Base-by-base conservation (phyloP, 1,139 yeast species). In the Hansenula sp. region DNA sequence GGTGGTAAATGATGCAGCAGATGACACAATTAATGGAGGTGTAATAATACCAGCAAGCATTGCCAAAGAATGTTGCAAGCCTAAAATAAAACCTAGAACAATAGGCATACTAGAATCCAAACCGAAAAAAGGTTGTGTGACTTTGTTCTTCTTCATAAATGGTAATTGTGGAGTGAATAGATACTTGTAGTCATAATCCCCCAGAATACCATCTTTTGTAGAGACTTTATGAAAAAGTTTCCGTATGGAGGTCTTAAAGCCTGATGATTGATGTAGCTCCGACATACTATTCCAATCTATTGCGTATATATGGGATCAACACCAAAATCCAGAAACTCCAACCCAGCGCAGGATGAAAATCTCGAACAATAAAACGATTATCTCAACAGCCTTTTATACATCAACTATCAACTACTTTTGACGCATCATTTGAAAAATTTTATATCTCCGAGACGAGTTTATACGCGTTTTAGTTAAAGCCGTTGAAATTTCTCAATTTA, bases 41-140 rank as follows among this genome's bases (percentile, higher is more conserved):
- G 95, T 72, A 35, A 85, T 84, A 41, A 90, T 79, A 57, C 96
- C 96, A 10, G 96, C 96, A 66, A 90, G 68, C 96, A 89, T 87
- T 36, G 96, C 84, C 53, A 90, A 68, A 1, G 95, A 71, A 61
- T 90, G 97, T 66, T 89, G 96, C 53, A 90, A 74, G 15, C 96
- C 96, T 38, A 90, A 74, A 15, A 57, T 52, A 43, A 85, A 65
- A 1, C 96, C 96, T 44, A 89, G 69, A 13, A 85, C 59, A 18
- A 88, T 55, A 0, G 97, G 97, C 80, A 90, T 81, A 7, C 82
- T 86, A 35, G 84, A 79, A 60, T 88, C 69, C 40, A 89, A 66
- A 2, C 93, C 89, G 57, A 89, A 89, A 63, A 89, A 89, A 12
- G 96, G 95, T 58, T 87, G 82, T 40, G 77, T 70, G 52, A 76